A percentile compares a stretch with the other conserved stretches of the same genome.
Evolutionary conservation across 176 grass and related monocot species (phyloP).

Genomic region (Stipa capillata): DNA sequence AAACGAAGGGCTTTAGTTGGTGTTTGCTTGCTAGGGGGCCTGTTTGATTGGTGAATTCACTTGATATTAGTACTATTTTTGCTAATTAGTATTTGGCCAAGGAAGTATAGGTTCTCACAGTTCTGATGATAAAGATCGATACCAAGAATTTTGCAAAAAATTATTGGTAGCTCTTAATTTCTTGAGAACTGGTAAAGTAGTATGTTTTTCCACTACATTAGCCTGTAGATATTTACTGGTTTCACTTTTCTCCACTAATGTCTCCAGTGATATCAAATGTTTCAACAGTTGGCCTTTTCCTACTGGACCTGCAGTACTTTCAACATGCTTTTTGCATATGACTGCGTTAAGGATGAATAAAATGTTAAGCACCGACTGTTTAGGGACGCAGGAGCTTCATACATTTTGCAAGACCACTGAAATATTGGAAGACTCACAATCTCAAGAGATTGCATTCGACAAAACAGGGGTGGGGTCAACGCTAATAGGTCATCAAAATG

Average conservation of each 20-base stretch:
- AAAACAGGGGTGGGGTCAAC: slow-evolving; percentile 24
- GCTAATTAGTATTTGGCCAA: neutral
- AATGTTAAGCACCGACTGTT: slow-evolving; percentile 54
- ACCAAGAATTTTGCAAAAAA: neutral
- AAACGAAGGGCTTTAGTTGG: neutral
- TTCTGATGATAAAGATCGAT: neutral
- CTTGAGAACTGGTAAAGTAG: neutral
- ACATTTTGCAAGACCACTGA: slow-evolving; percentile 36
- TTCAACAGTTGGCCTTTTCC: slow-evolving; percentile 66
- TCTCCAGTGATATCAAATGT: slow-evolving; percentile 45
- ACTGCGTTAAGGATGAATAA: slow-evolving; percentile 70
- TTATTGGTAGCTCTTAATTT: neutral
- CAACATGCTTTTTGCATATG: slow-evolving; percentile 54
- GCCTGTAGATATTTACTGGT: slow-evolving; percentile 7
- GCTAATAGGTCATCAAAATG: slow-evolving; percentile 32
- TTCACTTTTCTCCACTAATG: slow-evolving; percentile 36
- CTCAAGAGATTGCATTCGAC: slow-evolving; percentile 14
- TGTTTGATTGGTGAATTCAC: slow-evolving; percentile 16
- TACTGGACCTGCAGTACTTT: slow-evolving; percentile 57
- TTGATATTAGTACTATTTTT: neutral
- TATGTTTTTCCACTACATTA: slow-evolving; percentile 3
- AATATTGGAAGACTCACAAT: slow-evolving; percentile 28
- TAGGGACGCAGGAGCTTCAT: slow-evolving; percentile 43
- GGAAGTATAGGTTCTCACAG: neutral
- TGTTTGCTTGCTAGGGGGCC: neutral